Conservation (phyloP, 495 filamentous ascomycete species). For the Bacidia gigantensis region DNA sequence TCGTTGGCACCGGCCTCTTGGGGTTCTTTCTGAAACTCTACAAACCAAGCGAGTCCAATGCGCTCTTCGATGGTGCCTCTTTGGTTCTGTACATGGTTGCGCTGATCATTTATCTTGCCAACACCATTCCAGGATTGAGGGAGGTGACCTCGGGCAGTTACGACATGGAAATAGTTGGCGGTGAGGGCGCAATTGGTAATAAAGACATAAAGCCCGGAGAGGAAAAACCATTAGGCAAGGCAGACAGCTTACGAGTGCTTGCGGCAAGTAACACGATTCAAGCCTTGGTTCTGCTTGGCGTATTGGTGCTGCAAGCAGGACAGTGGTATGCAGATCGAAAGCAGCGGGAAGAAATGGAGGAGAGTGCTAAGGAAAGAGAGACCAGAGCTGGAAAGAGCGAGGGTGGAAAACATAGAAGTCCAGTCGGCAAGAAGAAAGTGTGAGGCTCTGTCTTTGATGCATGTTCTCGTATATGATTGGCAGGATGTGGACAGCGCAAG, state of each 20-base stretch:
- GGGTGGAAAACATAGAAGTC: slow-evolving; percentile 14
- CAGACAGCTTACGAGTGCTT: slow-evolving; percentile 80
- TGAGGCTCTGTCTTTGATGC: no score
- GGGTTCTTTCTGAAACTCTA: slow-evolving; percentile 92
- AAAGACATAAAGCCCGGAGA: slow-evolving; percentile 20
- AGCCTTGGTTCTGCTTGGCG: slow-evolving; percentile 78
- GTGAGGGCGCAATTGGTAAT: slow-evolving; percentile 27
- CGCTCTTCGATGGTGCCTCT: slow-evolving; percentile 88
- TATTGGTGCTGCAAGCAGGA: slow-evolving; percentile 85
- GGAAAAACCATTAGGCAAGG: slow-evolving; percentile 46
- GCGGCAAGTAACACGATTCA: slow-evolving; percentile 94
- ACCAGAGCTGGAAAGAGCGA: slow-evolving; percentile 30
- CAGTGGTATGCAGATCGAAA: slow-evolving; percentile 98
- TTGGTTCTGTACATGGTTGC: slow-evolving; percentile 87
- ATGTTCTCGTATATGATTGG: background rate
- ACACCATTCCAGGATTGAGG: slow-evolving; percentile 85
- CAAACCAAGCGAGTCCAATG: slow-evolving; percentile 78
- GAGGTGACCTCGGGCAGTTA: slow-evolving; percentile 49
- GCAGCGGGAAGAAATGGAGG: slow-evolving; percentile 66
- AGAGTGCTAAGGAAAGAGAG: slow-evolving; percentile 40
- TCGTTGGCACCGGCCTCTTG: slow-evolving; percentile 71
- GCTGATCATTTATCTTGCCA: slow-evolving; percentile 80
- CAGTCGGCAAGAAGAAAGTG: slow-evolving; percentile 20
- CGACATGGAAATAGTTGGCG: slow-evolving; percentile 34
- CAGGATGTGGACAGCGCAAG: background rate